Evolutionary conservation across 768 basidiomycete species (phyloP), one percentile per base, ranked within the genome.

Genomic region (Dentipellis sp.): DNA sequence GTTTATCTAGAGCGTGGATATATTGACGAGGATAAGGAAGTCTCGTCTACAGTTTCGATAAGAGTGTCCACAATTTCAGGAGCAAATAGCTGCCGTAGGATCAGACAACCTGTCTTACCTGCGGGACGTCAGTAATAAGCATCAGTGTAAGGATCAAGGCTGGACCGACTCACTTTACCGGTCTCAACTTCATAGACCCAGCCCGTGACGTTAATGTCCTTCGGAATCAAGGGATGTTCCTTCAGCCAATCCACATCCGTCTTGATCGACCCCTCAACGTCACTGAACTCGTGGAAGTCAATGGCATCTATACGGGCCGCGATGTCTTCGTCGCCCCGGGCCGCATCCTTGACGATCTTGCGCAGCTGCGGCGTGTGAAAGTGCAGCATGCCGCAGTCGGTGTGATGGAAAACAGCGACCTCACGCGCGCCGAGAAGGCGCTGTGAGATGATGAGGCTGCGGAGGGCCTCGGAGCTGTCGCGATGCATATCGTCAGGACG

Each of bases 301-400:
- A 82, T 78, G 4, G 69, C 58, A 58, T 81, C 73, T 17, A 77
- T 68, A 10, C 67, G 64, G 10, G 61, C 55, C 17, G 60, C 58
- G 42, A 64, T 59, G 16, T 65, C 54, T 29, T 61, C 53, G 22
- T 60, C 52, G 4, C 63, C 52, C 59, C 71, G 54, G 39, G 57
- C 70, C 14, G 76, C 74, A 39, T 74, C 70, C 62, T 77, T 79
- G 61, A 86, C 74, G 52, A 78, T 68, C 16, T 68, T 62, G 52
- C 77, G 78, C 21, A 86, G 69, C 53, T 78, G 66, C 0, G 74
- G 68, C 35, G 75, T 75, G 7, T 70, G 74, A 71, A 88, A 86
- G 0, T 78, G 79, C 50, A 83, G 70, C 84, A 88, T 87, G 49
- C 86, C 86, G 63, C 86, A 88, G 49, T 76, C 82, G 1, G 82